Evolutionary conservation across 2,329 filamentous ascomycete genomes (phyloP), one percentile per base, ranked within the genome.

Genomic region (Pseudogymnoascus sp.): DNA sequence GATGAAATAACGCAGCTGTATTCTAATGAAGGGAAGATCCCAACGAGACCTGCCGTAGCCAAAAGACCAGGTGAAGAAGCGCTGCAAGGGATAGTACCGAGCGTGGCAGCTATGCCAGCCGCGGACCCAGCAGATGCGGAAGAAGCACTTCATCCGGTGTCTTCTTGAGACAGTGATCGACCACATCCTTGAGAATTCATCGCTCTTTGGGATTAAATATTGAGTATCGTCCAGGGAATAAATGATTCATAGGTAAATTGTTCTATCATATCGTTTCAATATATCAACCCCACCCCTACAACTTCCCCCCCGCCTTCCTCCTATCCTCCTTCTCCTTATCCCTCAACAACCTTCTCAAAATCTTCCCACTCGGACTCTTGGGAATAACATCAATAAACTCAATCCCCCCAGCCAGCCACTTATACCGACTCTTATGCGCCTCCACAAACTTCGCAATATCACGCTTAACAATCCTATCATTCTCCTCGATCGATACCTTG

Each of bases 361-460:
- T 89, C 80, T 90, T 90, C 8, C 88, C 87, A 66, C 82, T 86
- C 0, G 85, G 80, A 68, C 83, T 88, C 78, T 90, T 90, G 10
- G 88, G 88, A 21, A 91, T 82, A 57, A 76, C 77, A 45, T 85
- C 82, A 12, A 86, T 75, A 63, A 88, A 88, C 69, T 83, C 81
- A 2, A 88, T 73, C 0, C 75, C 79, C 60, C 82, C 85, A 67
- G 80, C 82, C 62, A 89, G 75, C 77, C 82, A 84, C 74, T 89
- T 89, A 70, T 88, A 82, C 15, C 80, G 76, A 1, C 86, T 83
- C 70, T 89, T 86, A 71, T 83, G 84, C 55, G 82, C 77, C 68
- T 81, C 77, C 3, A 90, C 83, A 69, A 84, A 83, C 64, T 79
- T 77, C 45, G 77, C 72, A 38, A 89, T 78, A 56, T 79, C 78